phyloP scores from a whole-genome alignment of 176 grass and related monocot species.

The Secale cereale region DNA sequence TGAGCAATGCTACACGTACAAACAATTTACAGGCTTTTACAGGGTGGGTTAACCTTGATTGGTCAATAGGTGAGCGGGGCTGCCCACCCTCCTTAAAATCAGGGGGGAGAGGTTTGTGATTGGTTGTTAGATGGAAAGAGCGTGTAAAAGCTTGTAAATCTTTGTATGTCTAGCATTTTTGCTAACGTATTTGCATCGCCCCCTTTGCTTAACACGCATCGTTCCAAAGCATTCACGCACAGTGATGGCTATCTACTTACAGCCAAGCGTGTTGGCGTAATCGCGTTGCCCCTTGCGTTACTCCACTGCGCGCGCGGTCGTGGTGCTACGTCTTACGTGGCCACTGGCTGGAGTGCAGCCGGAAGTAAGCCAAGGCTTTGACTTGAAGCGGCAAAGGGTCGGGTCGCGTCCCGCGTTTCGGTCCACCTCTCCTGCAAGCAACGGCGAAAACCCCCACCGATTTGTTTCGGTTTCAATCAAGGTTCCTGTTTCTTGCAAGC shows the following conservation, averaged over 20 bases:
- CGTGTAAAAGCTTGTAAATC: too few relatives aligned
- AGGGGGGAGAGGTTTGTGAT: too few relatives aligned
- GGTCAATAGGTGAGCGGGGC: too few relatives aligned
- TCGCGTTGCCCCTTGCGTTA: neutral
- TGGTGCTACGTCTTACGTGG: neutral
- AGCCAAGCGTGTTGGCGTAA: neutral
- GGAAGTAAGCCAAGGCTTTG: neutral
- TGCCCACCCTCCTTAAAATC: too few relatives aligned
- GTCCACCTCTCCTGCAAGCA: conserved; percentile 8
- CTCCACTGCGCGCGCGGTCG: neutral
- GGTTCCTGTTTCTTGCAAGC: conserved; percentile 53
- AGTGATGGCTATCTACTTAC: neutral
- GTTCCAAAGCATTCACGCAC: neutral
- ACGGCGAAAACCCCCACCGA: neutral
- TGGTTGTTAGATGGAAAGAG: too few relatives aligned
- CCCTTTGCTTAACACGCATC: too few relatives aligned
- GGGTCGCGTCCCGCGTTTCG: neutral
- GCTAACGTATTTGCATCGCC: too few relatives aligned
- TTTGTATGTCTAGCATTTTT: too few relatives aligned
- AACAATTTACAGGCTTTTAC: too few relatives aligned
- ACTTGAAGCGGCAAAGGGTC: neutral
- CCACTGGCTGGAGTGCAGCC: neutral
- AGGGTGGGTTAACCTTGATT: too few relatives aligned
- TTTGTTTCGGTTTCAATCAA: neutral
- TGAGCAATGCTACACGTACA: too few relatives aligned